Evolutionary conservation across 2,329 filamentous ascomycete species (phyloP), one percentile per base, ranked within the genome.

Genomic region (Blastomyces percursus): DNA sequence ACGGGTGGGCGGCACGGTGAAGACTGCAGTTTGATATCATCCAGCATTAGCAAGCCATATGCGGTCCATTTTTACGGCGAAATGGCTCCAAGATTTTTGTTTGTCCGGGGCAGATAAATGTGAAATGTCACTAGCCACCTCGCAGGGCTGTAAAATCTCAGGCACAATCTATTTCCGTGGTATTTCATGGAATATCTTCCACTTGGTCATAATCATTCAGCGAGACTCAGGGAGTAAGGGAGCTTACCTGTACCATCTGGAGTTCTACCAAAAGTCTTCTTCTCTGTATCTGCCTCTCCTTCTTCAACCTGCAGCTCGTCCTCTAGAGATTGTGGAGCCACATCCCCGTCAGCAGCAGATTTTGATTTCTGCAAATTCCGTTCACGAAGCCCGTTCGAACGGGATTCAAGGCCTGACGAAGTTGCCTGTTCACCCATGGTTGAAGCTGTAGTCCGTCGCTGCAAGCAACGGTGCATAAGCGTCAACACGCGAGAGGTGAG

Each of bases 1-100:
- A 81, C 96, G 91, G 62, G 94, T 99, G 66, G 91, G 87, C 57
- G 94, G 94, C 61, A 99, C 94, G 63, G 91, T 88, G 74, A 99
- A 99, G 70, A 96, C 94, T 97, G 54, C n/a, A 19, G 55, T 60
- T 35, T 35, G 50, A 27, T 59, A 38, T 61, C 32, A 48, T 40
- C 12, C 3, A 7, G 40, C 52, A 30, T 59, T 59, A 59, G 56
- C 42, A 59, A 48, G 46, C 56, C 24, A 11, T 54, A 46, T 16
- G 5, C 19, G 16, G 21, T 30, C 32, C 42, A 32, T 32, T 46
- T 32, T 48, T 30, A 27, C 46, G 40, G 42, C n/a, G 56, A 59
- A n/a, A 50, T 27, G n/a, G 19, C 8, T 24, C 27, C 35, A 46
- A 30, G 44, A 16, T 46, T 51, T 58, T 32, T 58, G 48, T 59